Base-by-base conservation (phyloP, 495 filamentous ascomycete species). In the Lasiosphaeria hispida region DNA sequence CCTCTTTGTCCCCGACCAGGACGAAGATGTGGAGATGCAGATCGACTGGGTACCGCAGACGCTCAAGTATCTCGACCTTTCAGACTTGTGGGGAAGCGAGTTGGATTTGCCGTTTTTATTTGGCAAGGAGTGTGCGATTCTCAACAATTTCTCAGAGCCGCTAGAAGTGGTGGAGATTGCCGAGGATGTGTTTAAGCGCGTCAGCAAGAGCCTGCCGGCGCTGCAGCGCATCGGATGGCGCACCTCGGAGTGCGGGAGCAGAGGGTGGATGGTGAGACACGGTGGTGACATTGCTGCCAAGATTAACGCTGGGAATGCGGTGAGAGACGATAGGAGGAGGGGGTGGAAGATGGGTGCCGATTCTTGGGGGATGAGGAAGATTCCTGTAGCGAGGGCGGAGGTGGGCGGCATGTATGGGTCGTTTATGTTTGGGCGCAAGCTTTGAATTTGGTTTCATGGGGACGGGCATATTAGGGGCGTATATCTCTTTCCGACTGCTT, bases 261-360 rank as follows among this genome's bases (percentile, higher is more conserved):
- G 81, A 39, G 68, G 73, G 70, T 74, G 87, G 87, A 60, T 93
- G 77, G 90, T 94, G 76, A 62, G 87, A 37, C 72, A 83, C 38
- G 42, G 43, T 45, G 48, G 13, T 65, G 72, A 34, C 69, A 55
- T 3, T 49, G 65, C 7, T 61, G 72, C 33, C 58, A 40, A 17
- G 8, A 34, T 17, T 30, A 2, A 30, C 23, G 23, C 23, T 30
- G 23, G 23, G 14, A 44, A 14, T 17, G 15, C 4, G 35, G 30
- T 41, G 13, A 39, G 70, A 9, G 76, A 76, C 35, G 72, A 75
- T 15, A 87, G 86, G 6, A 71, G 79, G 35, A 78, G 87, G 30
- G 65, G 68, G 53, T 96, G 91, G 91, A 96, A 96, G 77, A 89
- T 91, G 89, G 91, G 91, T 10, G 90, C 89, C n/a, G 82, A 82